Percentiles rank a stretch among this genome's conserved stretches.
These are phyloP conservation scores for Leccinum uliginosum DNA, from an alignment of 768 basidiomycete species.

Conservation along the genomic window DNA sequence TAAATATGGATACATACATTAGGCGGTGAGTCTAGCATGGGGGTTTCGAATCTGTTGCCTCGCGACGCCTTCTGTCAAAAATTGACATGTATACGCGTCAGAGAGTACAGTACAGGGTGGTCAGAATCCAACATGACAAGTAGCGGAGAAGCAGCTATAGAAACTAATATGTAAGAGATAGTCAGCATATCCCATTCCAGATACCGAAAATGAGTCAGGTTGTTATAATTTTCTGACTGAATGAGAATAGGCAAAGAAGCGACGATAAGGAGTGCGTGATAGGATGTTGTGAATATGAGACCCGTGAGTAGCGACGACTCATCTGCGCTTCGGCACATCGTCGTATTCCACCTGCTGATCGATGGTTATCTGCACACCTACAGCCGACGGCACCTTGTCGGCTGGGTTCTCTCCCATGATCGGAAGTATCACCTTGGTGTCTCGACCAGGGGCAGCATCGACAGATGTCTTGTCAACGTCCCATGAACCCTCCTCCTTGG, in stretches of 20 bases:
- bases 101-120: not conserved
- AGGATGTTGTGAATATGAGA: not conserved
- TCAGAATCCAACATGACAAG: not conserved
- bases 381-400: constrained; percentile 15
- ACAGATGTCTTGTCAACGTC: constrained; percentile 40
- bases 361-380: constrained; percentile 58
- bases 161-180: not conserved
- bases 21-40: not conserved
- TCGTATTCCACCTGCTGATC: constrained; percentile 55
- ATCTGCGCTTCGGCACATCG: constrained; percentile 17
- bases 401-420: constrained; percentile 30
- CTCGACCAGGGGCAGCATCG: constrained; percentile 29
- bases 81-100: not conserved
- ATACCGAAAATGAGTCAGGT: not conserved
- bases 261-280: not conserved
- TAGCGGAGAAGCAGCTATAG: not conserved
- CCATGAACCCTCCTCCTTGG: constrained; percentile 38
- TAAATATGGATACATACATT: not conserved
- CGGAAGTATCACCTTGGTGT: constrained; percentile 34
- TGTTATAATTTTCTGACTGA: not conserved
- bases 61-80: not conserved
- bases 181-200: constrained; percentile 9
- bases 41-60: not conserved
- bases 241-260: not conserved
- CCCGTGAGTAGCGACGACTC: not conserved